These are phyloP conservation scores for Porphyrellus cyaneotinctus DNA, from an alignment of 768 basidiomycete species.

Conservation along the genomic window DNA sequence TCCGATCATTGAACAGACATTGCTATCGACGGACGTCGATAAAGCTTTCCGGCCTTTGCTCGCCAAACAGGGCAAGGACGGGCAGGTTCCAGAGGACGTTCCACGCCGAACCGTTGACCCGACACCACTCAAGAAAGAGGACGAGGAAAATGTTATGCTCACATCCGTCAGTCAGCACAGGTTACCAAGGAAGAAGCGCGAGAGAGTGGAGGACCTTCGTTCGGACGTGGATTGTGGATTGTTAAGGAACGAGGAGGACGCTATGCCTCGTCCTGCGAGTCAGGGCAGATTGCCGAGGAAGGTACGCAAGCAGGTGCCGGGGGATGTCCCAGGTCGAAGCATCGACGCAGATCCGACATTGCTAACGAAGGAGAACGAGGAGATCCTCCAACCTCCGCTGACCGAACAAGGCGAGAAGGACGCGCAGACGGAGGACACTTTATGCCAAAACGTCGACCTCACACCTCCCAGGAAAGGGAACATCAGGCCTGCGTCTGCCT, in stretches of 20 bases:
- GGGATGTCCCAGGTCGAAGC: not conserved
- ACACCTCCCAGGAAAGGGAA: no score
- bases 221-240: not conserved
- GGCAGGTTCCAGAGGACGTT: not conserved
- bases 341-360: not conserved
- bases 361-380: not conserved
- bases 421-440: not conserved
- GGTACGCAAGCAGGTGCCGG: not conserved
- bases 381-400: not conserved
- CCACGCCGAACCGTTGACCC: no score
- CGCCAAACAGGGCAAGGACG: not conserved
- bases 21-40: not conserved
- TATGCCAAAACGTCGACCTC: no score
- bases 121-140: not conserved
- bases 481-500: no score
- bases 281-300: not conserved
- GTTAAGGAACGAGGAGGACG: not conserved
- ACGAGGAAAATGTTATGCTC: not conserved
- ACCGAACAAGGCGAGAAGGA: not conserved
- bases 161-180: not conserved
- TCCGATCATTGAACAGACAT: not conserved
- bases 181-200: not conserved
- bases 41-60: not conserved
- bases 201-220: not conserved
- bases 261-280: not conserved